Evolutionary conservation across 78 protist species (phyloP).

Genomic region (Dictyostelium discoideum): dicty_2.7 NC_007091.3:2842501-2843000

Average conservation of each 20-base stretch:
- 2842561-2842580: background rate
- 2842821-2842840: background rate
- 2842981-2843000: conserved; percentile 35
- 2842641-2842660: conserved; percentile 19
- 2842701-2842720: conserved; percentile 45
- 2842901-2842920: conserved; percentile 26
- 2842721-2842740: background rate
- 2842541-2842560: background rate
- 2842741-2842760: conserved; percentile 38
- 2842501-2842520: background rate
- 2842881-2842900: background rate
- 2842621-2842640: background rate
- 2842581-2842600: background rate
- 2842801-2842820: background rate
- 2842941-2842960: background rate
- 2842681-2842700: conserved; percentile 22
- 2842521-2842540: background rate
- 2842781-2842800: background rate
- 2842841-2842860: background rate
- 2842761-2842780: conserved; percentile 13
- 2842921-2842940: background rate
- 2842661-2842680: conserved; percentile 20
- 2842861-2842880: background rate
- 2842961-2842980: background rate
- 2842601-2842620: background rate